These are phyloP conservation scores for Casuarina equisetifolia DNA, from an alignment of 306 rosid species.

Conservation along the genomic window DNA sequence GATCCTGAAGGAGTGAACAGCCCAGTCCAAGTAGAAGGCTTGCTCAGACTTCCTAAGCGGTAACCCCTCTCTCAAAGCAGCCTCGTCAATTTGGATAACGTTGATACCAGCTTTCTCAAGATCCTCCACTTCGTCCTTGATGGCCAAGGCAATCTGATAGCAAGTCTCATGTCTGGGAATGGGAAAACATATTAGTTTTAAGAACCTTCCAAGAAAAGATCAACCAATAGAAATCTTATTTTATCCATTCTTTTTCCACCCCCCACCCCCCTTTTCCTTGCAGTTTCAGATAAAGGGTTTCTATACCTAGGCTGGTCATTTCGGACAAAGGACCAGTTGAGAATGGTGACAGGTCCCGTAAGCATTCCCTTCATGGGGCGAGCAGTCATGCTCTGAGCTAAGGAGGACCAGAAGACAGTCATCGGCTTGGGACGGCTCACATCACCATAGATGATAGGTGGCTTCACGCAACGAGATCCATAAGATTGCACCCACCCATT, in stretches of 20 bases:
- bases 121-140: conserved; percentile 93
- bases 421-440: conserved; percentile 95
- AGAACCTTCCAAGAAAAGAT: neutral
- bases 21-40: conserved; percentile 86
- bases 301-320: conserved; percentile 82
- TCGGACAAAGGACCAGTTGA: conserved; percentile 92
- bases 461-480: conserved; percentile 96
- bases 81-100: conserved; percentile 93
- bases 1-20: conserved; percentile 92
- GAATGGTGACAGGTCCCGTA: conserved; percentile 96
- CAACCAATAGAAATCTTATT: neutral
- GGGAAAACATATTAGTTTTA: conserved; percentile 22
- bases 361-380: conserved; percentile 99
- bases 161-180: conserved; percentile 64
- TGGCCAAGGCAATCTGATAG: conserved; percentile 92
- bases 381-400: conserved; percentile 49
- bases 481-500: conserved; percentile 98
- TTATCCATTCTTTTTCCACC: neutral
- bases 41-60: conserved; percentile 92
- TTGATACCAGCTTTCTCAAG: conserved; percentile 74
- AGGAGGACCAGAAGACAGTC: conserved; percentile 60
- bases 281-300: neutral
- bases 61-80: conserved; percentile 87
- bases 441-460: conserved; percentile 94
- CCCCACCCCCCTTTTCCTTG: neutral